These are phyloP conservation scores for Harringtonia aguacate DNA, from an alignment of 2,329 filamentous ascomycete species.

Conservation along the genomic window DNA sequence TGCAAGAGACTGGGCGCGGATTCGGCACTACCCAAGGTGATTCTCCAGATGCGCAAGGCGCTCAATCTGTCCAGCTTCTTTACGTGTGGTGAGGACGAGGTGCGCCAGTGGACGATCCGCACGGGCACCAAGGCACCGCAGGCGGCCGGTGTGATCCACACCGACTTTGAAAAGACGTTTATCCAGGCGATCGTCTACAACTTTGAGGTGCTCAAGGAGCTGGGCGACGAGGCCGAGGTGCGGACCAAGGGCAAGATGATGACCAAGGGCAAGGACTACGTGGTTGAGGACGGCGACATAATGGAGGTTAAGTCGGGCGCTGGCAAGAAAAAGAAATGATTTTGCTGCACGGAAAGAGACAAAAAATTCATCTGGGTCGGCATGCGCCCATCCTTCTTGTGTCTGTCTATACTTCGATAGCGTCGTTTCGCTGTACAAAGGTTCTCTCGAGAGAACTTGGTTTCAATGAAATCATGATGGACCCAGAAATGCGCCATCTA, in stretches of 20 bases:
- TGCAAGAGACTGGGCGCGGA: constrained; percentile 80
- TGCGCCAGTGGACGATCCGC: constrained; percentile 95
- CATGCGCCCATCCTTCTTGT: too few relatives aligned
- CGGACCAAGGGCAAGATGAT: constrained; percentile 89
- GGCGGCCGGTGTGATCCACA: constrained; percentile 95
- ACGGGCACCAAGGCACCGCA: constrained; percentile 96
- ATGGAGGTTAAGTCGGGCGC: constrained; percentile 85
- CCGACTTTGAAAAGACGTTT: constrained; percentile 98
- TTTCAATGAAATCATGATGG: too few relatives aligned
- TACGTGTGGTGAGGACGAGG: constrained; percentile 90
- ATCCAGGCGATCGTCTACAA: constrained; percentile 96
- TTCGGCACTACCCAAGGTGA: constrained; percentile 83
- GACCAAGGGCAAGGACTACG: constrained; percentile 98
- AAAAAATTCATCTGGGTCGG: too few relatives aligned
- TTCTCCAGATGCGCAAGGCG: constrained; percentile 84
- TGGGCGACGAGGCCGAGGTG: constrained; percentile 78
- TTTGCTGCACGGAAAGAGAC: neutral
- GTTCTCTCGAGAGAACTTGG: too few relatives aligned
- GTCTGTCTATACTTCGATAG: too few relatives aligned
- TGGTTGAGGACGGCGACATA: constrained; percentile 72
- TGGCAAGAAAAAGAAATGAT: constrained; percentile 64
- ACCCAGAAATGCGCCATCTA: too few relatives aligned
- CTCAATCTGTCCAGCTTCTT: constrained; percentile 93
- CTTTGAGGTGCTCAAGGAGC: constrained; percentile 68
- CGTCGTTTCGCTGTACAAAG: too few relatives aligned